These are phyloP conservation scores for Pontederia crassipes DNA, from an alignment of 176 grass and related monocot genomes.

Conservation along the genomic window DNA sequence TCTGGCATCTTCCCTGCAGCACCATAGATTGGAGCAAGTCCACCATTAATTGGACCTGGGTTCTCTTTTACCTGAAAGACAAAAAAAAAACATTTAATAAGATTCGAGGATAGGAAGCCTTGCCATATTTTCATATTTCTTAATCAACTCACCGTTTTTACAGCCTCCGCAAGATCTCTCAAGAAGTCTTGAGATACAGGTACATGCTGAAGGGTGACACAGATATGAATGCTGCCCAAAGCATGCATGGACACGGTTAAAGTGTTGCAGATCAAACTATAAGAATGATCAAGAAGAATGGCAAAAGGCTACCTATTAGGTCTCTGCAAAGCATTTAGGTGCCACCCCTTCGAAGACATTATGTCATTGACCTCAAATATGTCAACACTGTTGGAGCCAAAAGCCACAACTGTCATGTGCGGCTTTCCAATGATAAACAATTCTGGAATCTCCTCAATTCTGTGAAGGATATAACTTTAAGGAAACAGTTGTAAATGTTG, in stretches of 20 bases:
- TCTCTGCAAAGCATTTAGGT: constrained; percentile 77
- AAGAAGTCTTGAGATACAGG: constrained; percentile 44
- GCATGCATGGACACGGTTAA: neutral
- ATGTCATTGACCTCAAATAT: constrained; percentile 99
- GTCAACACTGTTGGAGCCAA: constrained; percentile 54
- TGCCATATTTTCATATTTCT: neutral
- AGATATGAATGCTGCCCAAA: constrained; percentile 73
- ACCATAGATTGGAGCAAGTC: constrained; percentile 76
- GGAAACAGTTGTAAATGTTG: neutral
- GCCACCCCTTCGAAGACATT: constrained; percentile 94
- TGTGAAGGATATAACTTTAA: constrained; percentile 10
- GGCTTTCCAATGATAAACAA: constrained; percentile 85
- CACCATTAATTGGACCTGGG: constrained; percentile 72
- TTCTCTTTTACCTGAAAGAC: constrained; percentile 64
- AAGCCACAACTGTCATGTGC: constrained; percentile 80
- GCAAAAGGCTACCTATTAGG: constrained; percentile 30
- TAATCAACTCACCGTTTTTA: constrained; percentile 53
- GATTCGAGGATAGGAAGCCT: neutral
- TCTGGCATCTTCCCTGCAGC: constrained; percentile 96
- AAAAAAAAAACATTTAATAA: neutral
- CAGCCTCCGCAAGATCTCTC: constrained; percentile 55
- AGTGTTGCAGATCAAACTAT: no score
- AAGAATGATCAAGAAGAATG: neutral
- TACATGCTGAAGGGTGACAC: constrained; percentile 81
- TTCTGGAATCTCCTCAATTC: constrained; percentile 68